Evolutionary conservation across 495 filamentous ascomycete genomes (phyloP), one percentile per base, ranked within the genome.

Genomic region (Aspergillus avenaceus): DNA sequence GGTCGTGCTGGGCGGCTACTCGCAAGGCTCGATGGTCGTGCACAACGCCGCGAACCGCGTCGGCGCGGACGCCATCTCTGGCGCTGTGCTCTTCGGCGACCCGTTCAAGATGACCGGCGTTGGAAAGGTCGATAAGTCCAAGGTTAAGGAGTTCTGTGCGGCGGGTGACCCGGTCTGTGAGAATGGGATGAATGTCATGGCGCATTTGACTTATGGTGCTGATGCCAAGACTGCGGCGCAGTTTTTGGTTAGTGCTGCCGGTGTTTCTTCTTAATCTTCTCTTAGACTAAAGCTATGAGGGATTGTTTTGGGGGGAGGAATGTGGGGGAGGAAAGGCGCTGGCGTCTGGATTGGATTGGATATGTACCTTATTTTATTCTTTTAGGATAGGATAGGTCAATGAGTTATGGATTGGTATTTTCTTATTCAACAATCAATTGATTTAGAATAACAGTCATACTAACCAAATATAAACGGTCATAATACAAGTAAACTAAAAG

Each of bases 1-100:
- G 61, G 70, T 85, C 47, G 74, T 84, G n/a, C 61, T 80, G 8
- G 71, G 74, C 6, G 83, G 82, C 24, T 86, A 84, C 58, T 81
- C 77, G 1, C 81, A 84, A 55, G 79, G 75, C 13, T 69, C 69
- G 1, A 73, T 76, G 69, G 62, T 79, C 12, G 71, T 75, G 2
- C 80, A 80, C 64, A 74, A 75, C 43, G 76, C 76, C 4, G 69
- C 70, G 11, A 62, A 36, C 28, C 58, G 62, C 38, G 58, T 78
- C 11, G 56, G 55, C 24, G 50, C 69, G 0, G 50, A 49, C 11
- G 56, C 66, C 45, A 60, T 71, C 6, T 14, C 61, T 6, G 59
- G 49, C 26, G 62, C 70, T 5, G 78, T 84, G n/a, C 67, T 82
- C 26, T 84, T 84, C 55, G 81, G 81, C 8, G 81, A 84, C 61